Conservation (phyloP, 148 eudicot genomes). For the Chenopodium formosanum region DNA sequence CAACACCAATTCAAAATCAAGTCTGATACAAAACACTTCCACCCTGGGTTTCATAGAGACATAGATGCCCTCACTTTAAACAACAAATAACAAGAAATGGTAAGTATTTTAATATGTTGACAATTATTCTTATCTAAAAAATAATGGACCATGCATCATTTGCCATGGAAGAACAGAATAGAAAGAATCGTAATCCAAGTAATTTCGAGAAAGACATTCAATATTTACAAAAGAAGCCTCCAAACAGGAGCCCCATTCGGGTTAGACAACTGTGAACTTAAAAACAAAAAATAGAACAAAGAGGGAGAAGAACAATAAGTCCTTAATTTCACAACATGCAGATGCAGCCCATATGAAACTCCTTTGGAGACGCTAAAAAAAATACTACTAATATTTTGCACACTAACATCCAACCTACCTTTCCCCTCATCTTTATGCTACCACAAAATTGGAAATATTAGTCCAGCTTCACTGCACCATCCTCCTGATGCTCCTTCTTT, state of each 20-base stretch:
- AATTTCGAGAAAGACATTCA: constrained; percentile 2
- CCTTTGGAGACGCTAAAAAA: constrained; percentile 18
- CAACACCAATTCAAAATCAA: no score
- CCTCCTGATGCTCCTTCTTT: constrained; percentile 59
- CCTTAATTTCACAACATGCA: constrained; percentile 7
- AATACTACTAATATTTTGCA: not conserved
- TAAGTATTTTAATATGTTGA: no score
- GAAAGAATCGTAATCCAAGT: not conserved
- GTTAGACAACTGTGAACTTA: not conserved
- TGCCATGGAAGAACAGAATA: not conserved
- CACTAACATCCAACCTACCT: constrained; percentile 12
- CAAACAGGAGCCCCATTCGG: constrained; percentile 1
- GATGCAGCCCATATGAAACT: not conserved
- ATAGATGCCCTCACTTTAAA: no score
- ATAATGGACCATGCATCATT: not conserved
- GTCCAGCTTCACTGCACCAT: constrained; percentile 53
- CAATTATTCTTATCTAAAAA: no score
- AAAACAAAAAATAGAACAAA: not conserved
- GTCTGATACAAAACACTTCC: no score
- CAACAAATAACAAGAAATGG: no score
- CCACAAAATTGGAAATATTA: constrained; percentile 17
- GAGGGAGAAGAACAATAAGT: not conserved
- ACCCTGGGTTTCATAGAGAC: no score
- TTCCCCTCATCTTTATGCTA: constrained; percentile 3
- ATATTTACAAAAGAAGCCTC: constrained; percentile 7